Conservation (phyloP, 441 rosid species). For the Macaranga tanarius region DNA sequence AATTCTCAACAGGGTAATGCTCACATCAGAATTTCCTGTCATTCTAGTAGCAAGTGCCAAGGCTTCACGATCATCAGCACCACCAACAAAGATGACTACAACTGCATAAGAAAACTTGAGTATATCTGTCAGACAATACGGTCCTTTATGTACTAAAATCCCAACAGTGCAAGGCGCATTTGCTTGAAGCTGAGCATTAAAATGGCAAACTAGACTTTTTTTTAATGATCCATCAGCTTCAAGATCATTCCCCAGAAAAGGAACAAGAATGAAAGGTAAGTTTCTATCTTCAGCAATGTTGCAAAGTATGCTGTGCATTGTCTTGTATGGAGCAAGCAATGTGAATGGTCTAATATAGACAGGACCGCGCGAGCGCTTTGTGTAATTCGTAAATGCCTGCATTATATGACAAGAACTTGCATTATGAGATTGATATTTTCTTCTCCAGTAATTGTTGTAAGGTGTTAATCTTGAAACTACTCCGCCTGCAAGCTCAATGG, state of each 20-base stretch:
- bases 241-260: conserved; percentile 15
- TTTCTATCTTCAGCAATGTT: not conserved
- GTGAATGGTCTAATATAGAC: not conserved
- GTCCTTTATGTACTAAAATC: conserved; percentile 19
- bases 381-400: not conserved
- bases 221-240: not conserved
- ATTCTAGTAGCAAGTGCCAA: conserved; percentile 31
- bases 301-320: not conserved
- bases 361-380: not conserved
- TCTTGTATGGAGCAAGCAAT: not conserved
- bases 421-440: not conserved
- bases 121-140: not conserved
- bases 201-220: not conserved
- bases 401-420: not conserved
- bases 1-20: conserved; percentile 16
- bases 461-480: not conserved
- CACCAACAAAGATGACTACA: conserved; percentile 31
- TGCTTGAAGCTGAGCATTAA: conserved; percentile 17
- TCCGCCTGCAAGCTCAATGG: not conserved
- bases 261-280: conserved; percentile 27
- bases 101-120: not conserved
- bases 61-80: conserved; percentile 42
- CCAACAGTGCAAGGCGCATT: conserved; percentile 33
- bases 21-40: conserved; percentile 19
- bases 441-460: not conserved